phyloP scores from a whole-genome alignment of 169 alveolate genomes.

The Plasmodium blacklocki region DNA sequence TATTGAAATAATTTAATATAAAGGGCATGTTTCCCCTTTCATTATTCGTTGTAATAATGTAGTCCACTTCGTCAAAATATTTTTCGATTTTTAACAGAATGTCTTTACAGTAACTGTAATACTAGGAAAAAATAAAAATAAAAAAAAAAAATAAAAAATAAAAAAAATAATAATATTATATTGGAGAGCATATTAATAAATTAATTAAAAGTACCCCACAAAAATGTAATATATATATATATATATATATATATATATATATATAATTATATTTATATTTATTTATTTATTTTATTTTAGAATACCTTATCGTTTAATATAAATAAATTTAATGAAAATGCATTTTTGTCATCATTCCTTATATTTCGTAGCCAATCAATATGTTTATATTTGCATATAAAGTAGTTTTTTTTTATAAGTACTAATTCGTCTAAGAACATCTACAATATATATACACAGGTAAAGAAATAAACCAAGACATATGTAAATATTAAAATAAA shows the following conservation, averaged over 20 bases:
- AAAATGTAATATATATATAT: too few relatives aligned
- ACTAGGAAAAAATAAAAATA: background rate
- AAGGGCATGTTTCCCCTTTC: conserved; percentile 53
- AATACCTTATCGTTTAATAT: conserved; percentile 60
- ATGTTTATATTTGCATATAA: conserved; percentile 66
- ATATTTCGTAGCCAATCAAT: conserved; percentile 47
- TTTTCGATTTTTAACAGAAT: conserved; percentile 52
- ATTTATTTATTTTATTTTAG: background rate
- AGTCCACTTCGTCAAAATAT: conserved; percentile 58
- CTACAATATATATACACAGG: background rate
- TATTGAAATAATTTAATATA: conserved; percentile 50
- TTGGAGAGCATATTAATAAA: too few relatives aligned
- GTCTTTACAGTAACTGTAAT: conserved; percentile 57
- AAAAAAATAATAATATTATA: background rate
- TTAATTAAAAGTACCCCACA: too few relatives aligned
- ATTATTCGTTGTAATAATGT: conserved; percentile 67
- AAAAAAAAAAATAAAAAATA: background rate
- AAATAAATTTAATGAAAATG: conserved; percentile 61
- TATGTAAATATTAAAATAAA: background rate
- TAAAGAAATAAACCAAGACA: background rate
- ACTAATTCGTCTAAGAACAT: conserved; percentile 33
- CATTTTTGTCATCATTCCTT: conserved; percentile 37
- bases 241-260: too few relatives aligned
- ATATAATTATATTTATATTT: too few relatives aligned
- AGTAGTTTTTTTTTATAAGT: conserved; percentile 41